These are phyloP conservation scores for Pichia sp. DNA, from an alignment of 1,139 yeast species.

Conservation along the genomic window DNA sequence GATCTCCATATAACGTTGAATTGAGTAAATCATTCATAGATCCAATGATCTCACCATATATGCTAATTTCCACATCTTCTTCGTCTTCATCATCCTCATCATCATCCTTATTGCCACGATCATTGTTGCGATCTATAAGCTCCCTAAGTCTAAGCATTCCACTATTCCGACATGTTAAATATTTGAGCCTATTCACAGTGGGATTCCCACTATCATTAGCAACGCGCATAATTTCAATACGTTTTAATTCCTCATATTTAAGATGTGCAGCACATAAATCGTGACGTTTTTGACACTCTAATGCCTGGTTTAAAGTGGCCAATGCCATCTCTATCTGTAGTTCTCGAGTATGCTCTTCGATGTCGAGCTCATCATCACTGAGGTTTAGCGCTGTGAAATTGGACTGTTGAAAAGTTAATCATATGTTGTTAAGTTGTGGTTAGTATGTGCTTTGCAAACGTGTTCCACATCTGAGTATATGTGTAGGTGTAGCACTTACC, in stretches of 20 bases:
- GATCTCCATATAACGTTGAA: slow-evolving; percentile 55
- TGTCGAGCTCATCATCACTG: slow-evolving; percentile 67
- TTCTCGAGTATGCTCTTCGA: slow-evolving; percentile 85
- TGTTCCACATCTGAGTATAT: no score
- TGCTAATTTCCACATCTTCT: slow-evolving; percentile 8
- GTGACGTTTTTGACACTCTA: slow-evolving; percentile 48
- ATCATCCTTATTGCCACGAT: slow-evolving; percentile 3
- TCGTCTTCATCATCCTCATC: slow-evolving; percentile 22
- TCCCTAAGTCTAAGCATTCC: slow-evolving; percentile 64
- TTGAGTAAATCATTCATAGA: slow-evolving; percentile 49
- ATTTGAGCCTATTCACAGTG: slow-evolving; percentile 63
- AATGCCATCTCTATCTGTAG: slow-evolving; percentile 85
- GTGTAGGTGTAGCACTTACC: no score
- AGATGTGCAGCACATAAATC: slow-evolving; percentile 43
- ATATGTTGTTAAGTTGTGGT: neutral
- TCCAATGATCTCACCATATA: slow-evolving; percentile 30
- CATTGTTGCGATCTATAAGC: slow-evolving; percentile 25
- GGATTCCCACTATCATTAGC: slow-evolving; percentile 48
- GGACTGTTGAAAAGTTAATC: slow-evolving; percentile 33
- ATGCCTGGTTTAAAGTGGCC: slow-evolving; percentile 64
- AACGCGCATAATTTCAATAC: slow-evolving; percentile 49
- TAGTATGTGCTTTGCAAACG: no score
- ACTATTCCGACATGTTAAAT: slow-evolving; percentile 72
- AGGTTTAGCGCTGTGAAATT: slow-evolving; percentile 71
- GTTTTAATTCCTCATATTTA: slow-evolving; percentile 57